These are phyloP conservation scores for Penicillium tannophilum DNA, from an alignment of 495 filamentous ascomycete species.

Conservation along the genomic window DNA sequence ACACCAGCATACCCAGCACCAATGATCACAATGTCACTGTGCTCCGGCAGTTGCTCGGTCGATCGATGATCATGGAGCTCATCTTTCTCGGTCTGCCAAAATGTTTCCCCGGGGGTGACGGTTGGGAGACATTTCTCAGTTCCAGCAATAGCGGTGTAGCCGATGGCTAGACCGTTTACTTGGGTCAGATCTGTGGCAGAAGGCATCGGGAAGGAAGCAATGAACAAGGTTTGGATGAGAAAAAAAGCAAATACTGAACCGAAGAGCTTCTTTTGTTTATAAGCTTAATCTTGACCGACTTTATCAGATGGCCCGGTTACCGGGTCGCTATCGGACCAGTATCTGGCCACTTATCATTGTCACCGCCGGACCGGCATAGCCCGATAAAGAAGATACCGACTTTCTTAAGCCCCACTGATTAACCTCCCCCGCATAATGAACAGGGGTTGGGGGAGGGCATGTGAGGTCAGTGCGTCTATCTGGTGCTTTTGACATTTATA, in stretches of 20 bases:
- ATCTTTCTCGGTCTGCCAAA: constrained; percentile 63
- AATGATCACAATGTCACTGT: constrained; percentile 65
- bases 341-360: neutral
- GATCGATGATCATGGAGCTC: constrained; percentile 55
- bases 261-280: neutral
- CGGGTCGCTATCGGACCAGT: neutral
- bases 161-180: neutral
- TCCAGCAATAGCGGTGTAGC: constrained; percentile 12
- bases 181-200: constrained; percentile 4
- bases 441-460: neutral
- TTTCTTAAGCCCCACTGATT: neutral
- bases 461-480: neutral
- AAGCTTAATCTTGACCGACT: constrained; percentile 1
- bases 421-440: neutral
- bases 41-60: constrained; percentile 45
- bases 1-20: constrained; percentile 72
- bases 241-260: neutral
- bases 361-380: constrained; percentile 8
- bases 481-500: neutral
- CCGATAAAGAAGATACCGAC: constrained; percentile 1
- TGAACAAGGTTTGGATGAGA: neutral
- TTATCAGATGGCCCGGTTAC: neutral
- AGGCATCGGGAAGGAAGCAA: neutral
- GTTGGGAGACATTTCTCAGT: constrained; percentile 38
- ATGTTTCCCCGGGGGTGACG: constrained; percentile 59